phyloP scores from a whole-genome alignment of 805 yeast genomes.

The Lipomyces kockii region DNA sequence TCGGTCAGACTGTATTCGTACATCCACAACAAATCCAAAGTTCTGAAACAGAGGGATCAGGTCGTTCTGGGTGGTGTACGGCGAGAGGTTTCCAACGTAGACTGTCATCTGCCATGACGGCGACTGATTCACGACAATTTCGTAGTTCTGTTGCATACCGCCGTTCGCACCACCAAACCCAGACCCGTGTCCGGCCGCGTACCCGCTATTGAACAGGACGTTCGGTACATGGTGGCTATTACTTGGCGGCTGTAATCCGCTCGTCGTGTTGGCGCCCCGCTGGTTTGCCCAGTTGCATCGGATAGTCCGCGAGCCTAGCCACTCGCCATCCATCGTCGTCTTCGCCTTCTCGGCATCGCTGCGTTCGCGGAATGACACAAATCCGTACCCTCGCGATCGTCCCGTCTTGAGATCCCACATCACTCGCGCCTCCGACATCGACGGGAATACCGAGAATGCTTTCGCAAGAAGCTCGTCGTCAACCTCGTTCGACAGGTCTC shows the following conservation, averaged over 20 bases:
- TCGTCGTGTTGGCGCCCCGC: constrained; percentile 18
- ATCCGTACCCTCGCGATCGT: constrained; percentile 76
- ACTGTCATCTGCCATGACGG: constrained; percentile 87
- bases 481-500: constrained; percentile 81
- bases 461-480: constrained; percentile 71
- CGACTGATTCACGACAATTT: constrained; percentile 72
- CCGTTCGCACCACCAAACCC: constrained; percentile 8
- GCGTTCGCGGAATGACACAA: constrained; percentile 71
- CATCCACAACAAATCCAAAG: constrained; percentile 81
- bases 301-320: constrained; percentile 73
- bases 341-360: constrained; percentile 77
- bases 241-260: not conserved
- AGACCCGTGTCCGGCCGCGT: not conserved
- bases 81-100: constrained; percentile 83
- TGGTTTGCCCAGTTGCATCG: constrained; percentile 90
- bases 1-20: constrained; percentile 76
- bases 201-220: not conserved
- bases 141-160: constrained; percentile 61
- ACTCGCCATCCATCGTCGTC: constrained; percentile 72
- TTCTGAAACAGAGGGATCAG: constrained; percentile 73
- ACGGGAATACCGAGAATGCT: constrained; percentile 61
- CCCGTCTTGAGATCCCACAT: constrained; percentile 93
- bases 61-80: constrained; percentile 72
- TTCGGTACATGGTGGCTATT: not conserved
- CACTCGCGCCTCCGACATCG: constrained; percentile 81